A percentile compares a stretch with the other conserved stretches of the same genome.
These are phyloP conservation scores for Coemansia brasiliensis DNA, from an alignment of 192 early-diverging fungal genomes.

Conservation along the genomic window DNA sequence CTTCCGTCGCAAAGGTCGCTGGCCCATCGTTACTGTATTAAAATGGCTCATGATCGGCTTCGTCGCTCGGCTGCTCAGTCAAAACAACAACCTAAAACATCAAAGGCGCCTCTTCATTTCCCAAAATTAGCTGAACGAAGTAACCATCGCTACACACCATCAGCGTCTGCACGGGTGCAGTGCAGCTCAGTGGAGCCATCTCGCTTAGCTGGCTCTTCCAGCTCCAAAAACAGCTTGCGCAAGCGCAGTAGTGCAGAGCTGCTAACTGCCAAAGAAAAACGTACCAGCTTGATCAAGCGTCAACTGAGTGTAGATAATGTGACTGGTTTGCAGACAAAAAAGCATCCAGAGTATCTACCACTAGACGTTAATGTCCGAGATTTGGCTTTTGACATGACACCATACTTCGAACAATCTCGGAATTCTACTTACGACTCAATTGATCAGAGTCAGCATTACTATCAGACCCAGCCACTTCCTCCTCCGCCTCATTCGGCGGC, in stretches of 20 bases:
- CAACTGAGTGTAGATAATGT: slow-evolving; percentile 40
- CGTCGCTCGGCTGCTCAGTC: background rate
- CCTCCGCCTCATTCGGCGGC: slow-evolving; percentile 4
- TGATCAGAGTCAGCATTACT: slow-evolving; percentile 4
- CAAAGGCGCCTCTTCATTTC: slow-evolving; percentile 1
- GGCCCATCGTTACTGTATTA: slow-evolving; percentile 44
- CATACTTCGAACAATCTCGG: background rate
- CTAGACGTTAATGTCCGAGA: slow-evolving; percentile 6
- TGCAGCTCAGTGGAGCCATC: background rate
- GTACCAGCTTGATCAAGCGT: slow-evolving; percentile 33
- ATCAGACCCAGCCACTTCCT: slow-evolving; percentile 15
- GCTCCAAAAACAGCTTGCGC: background rate
- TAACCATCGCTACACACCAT: slow-evolving; percentile 20
- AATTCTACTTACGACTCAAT: background rate
- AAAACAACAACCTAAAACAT: background rate
- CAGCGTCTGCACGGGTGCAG: slow-evolving; percentile 4
- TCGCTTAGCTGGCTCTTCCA: background rate
- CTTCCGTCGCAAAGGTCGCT: slow-evolving; percentile 43
- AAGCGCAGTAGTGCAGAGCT: slow-evolving; percentile 9
- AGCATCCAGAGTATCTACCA: slow-evolving; percentile 1
- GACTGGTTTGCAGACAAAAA: background rate
- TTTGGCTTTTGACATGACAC: background rate
- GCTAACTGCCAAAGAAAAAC: slow-evolving; percentile 38
- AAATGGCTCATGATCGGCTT: slow-evolving; percentile 39
- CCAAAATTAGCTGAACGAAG: background rate